Percentiles rank a stretch among this genome's conserved stretches.
Evolutionary conservation across 768 basidiomycete genomes (phyloP).

Genomic region (Dentipellis fragilis): DNA sequence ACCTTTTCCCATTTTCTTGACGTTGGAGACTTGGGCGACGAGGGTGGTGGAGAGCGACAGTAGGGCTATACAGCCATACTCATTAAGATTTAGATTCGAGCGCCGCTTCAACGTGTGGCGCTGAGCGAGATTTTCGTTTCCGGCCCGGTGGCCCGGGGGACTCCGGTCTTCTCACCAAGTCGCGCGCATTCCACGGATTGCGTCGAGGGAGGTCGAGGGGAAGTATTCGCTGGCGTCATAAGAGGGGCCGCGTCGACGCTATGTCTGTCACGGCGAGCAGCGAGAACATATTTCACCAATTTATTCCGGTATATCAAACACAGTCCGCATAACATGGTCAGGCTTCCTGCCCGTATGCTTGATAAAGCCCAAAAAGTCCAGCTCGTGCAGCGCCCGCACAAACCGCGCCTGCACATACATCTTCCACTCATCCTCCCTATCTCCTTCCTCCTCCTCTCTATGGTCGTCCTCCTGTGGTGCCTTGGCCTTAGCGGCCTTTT

Average conservation of each 20-base stretch:
- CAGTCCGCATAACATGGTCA: conserved; percentile 64
- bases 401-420: conserved; percentile 69
- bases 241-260: too few species aligned
- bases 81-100: conserved; percentile 1
- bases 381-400: conserved; percentile 68
- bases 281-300: not conserved
- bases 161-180: not conserved
- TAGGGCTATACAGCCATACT: not conserved
- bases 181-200: too few species aligned
- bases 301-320: conserved; percentile 40
- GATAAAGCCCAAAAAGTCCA: conserved; percentile 72
- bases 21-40: conserved; percentile 7
- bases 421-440: conserved; percentile 40
- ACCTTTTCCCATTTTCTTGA: conserved; percentile 19
- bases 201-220: too few species aligned
- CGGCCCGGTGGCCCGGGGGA: not conserved
- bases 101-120: not conserved
- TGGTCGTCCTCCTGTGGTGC: not conserved
- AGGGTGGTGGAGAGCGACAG: not conserved
- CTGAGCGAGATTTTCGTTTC: not conserved
- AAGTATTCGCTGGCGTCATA: too few species aligned
- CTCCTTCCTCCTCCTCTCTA: not conserved
- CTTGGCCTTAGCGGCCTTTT: conserved; percentile 13
- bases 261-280: too few species aligned
- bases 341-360: conserved; percentile 71